Conservation (phyloP, 208 protist species). For the Acanthamoeba triangularis region DNA sequence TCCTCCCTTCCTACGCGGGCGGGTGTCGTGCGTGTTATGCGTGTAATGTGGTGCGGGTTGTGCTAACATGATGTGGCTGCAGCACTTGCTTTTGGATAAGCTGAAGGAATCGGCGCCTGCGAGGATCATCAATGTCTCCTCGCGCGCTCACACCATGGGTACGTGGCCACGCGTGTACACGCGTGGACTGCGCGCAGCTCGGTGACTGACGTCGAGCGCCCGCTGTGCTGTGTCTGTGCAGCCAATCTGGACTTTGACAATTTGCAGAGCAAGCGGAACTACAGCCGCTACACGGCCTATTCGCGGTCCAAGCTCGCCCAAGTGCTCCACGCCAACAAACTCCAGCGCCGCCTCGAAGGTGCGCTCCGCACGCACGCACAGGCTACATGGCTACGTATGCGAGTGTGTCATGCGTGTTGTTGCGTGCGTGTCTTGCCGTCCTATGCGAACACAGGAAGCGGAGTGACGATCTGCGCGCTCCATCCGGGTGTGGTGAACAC, state of each 20-base stretch:
- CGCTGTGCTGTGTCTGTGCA: neutral
- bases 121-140: constrained; percentile 47
- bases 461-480: neutral
- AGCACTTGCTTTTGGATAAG: constrained; percentile 48
- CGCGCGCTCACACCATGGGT: constrained; percentile 1
- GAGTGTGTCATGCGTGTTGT: neutral
- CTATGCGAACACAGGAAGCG: neutral
- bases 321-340: constrained; percentile 40
- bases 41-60: too few relatives aligned
- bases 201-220: too few relatives aligned
- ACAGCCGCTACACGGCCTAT: constrained; percentile 65
- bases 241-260: constrained; percentile 65
- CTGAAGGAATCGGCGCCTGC: constrained; percentile 30
- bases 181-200: neutral
- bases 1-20: neutral
- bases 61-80: neutral
- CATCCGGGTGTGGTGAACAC: constrained; percentile 29
- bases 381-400: too few relatives aligned
- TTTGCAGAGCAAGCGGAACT: constrained; percentile 37
- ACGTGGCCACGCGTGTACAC: too few relatives aligned
- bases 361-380: neutral
- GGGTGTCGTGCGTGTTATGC: neutral
- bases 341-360: constrained; percentile 41
- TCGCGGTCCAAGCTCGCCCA: constrained; percentile 45
- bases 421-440: neutral